Evolutionary conservation across 495 filamentous ascomycete genomes (phyloP).

Genomic region (Aspergillus biplanus): DNA sequence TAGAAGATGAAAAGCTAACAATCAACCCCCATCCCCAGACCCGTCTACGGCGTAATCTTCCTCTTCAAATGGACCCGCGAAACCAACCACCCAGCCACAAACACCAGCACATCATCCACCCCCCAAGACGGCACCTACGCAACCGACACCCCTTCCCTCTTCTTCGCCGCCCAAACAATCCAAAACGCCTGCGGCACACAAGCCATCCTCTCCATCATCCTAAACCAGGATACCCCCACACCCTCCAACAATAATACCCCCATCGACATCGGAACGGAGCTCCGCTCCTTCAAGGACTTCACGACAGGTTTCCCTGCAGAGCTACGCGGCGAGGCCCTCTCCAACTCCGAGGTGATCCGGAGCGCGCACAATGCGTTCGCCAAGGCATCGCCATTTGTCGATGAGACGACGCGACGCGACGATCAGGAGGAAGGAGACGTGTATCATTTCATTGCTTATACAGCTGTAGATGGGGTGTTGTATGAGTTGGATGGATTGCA

Average conservation of each 20-base stretch:
- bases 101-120: constrained; percentile 29
- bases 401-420: constrained; percentile 73
- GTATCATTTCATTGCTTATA: constrained; percentile 98
- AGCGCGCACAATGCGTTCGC: constrained; percentile 95
- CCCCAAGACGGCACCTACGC: constrained; percentile 47
- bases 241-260: constrained; percentile 24
- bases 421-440: constrained; percentile 71
- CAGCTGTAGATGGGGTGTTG: constrained; percentile 71
- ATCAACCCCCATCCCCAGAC: constrained; percentile 46
- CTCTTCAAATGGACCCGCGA: constrained; percentile 97
- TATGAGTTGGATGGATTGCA: constrained; percentile 97
- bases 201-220: constrained; percentile 86
- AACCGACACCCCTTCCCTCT: constrained; percentile 64
- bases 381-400: constrained; percentile 82
- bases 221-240: constrained; percentile 70
- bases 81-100: constrained; percentile 56
- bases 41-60: constrained; percentile 97
- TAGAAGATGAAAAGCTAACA: constrained; percentile 8
- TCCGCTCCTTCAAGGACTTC: constrained; percentile 88
- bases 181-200: constrained; percentile 99
- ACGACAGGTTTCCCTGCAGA: constrained; percentile 85
- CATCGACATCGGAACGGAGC: constrained; percentile 61
- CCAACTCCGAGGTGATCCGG: constrained; percentile 79
- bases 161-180: constrained; percentile 97
- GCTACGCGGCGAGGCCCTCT: constrained; percentile 67